Evolutionary conservation across 192 early-diverging fungal species (phyloP).

Genomic region (Coemansia erecta): DNA sequence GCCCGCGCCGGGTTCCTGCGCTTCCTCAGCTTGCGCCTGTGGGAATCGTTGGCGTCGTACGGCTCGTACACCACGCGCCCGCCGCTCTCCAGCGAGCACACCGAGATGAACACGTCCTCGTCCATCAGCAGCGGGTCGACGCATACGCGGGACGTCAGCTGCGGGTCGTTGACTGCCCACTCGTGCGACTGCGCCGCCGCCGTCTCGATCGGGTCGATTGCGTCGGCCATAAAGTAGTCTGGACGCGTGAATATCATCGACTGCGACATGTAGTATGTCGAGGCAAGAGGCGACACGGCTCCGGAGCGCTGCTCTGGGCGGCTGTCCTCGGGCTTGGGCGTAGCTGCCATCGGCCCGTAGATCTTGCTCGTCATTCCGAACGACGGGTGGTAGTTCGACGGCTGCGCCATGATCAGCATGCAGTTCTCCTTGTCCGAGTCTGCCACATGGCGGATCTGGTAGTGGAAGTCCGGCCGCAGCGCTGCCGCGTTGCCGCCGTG

Average conservation of each 20-base stretch:
- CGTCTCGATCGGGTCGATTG: conserved; percentile 11
- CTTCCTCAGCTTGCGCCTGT: conserved; percentile 17
- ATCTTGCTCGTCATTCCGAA: conserved; percentile 43
- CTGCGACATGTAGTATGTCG: conserved; percentile 36
- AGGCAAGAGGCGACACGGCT: conserved; percentile 22
- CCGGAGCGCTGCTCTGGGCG: not conserved
- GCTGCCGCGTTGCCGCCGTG: not conserved
- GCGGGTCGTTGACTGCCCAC: conserved; percentile 33
- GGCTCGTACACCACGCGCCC: conserved; percentile 31
- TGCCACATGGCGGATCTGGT: conserved; percentile 35
- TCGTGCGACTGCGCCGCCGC: conserved; percentile 15
- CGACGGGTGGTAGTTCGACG: conserved; percentile 37
- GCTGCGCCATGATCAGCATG: conserved; percentile 31
- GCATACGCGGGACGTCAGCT: conserved; percentile 35
- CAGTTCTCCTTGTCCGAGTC: conserved; percentile 52
- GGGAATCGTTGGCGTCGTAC: conserved; percentile 29
- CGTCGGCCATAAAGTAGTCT: conserved; percentile 35
- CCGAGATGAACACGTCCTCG: conserved; percentile 37
- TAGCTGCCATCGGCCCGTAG: conserved; percentile 23
- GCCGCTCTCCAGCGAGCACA: conserved; percentile 30
- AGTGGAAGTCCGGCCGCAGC: conserved; percentile 22
- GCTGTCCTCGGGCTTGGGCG: conserved; percentile 5
- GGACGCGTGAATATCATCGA: conserved; percentile 38
- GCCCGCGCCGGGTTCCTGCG: conserved; percentile 16
- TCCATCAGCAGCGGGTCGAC: conserved; percentile 37